Percentiles rank a stretch among this genome's conserved stretches.
These are phyloP conservation scores for Copromyces sp. DNA, from an alignment of 495 filamentous ascomycete genomes.

Conservation along the genomic window DNA sequence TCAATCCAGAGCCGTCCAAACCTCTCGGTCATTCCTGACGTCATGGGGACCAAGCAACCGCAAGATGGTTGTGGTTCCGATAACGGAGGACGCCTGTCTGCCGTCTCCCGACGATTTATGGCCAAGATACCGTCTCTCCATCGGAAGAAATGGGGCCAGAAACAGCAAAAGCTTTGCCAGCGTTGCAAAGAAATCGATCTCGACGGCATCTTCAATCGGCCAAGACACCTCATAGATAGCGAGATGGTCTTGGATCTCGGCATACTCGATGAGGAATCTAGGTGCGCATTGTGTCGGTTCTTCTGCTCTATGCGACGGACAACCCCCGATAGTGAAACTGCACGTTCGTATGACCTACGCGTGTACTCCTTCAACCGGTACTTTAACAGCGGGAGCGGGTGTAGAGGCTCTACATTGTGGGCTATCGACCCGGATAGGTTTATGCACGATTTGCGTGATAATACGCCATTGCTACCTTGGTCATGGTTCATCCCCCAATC, in stretches of 20 bases:
- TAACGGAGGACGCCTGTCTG: neutral
- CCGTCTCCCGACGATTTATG: rapidly evolving
- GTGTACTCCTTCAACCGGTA: rapidly evolving
- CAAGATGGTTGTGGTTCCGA: rapidly evolving
- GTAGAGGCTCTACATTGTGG: neutral
- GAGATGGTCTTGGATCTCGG: neutral
- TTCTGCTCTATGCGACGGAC: neutral
- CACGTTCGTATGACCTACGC: neutral
- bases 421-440: neutral
- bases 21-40: neutral
- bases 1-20: neutral
- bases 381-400: neutral
- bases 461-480: too few relatives aligned
- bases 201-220: neutral
- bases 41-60: neutral
- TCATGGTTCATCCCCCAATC: neutral
- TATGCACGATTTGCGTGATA: too few relatives aligned
- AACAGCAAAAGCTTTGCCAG: neutral
- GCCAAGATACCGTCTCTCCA: neutral
- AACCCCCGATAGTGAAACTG: neutral
- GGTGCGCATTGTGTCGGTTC: neutral
- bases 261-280: neutral
- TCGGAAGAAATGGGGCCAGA: neutral
- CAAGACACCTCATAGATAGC: neutral
- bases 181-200: neutral